Evolutionary conservation across 805 yeast species (phyloP).

Genomic region (Tetrapisispora pingtungensis): DNA sequence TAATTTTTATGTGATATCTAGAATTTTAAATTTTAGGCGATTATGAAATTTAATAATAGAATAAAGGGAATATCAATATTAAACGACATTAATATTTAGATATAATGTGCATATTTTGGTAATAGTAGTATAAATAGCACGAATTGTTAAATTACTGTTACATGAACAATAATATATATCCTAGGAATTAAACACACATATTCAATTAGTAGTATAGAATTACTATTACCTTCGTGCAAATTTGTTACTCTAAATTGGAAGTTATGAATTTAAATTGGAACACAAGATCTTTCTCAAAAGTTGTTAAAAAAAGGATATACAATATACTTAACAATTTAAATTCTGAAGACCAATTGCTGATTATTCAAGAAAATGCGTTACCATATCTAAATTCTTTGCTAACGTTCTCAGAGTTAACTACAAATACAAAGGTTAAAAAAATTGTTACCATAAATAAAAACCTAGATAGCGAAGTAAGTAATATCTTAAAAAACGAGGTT

Average conservation of each 20-base stretch:
- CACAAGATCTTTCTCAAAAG: slow-evolving; percentile 17
- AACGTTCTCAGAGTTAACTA: slow-evolving; percentile 21
- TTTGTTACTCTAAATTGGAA: too few relatives aligned
- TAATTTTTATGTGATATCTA: too few relatives aligned
- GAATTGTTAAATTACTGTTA: too few relatives aligned
- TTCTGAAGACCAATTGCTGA: slow-evolving; percentile 12
- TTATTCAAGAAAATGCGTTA: slow-evolving; percentile 18
- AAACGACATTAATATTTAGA: too few relatives aligned
- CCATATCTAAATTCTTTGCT: slow-evolving; percentile 16
- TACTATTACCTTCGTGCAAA: too few relatives aligned
- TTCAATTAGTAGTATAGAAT: too few relatives aligned
- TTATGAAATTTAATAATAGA: too few relatives aligned
- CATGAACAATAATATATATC: too few relatives aligned
- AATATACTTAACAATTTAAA: slow-evolving; percentile 10
- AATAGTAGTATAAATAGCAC: too few relatives aligned
- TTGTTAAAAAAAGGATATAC: slow-evolving; percentile 10
- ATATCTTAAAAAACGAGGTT: slow-evolving; percentile 6
- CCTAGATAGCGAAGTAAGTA: slow-evolving; percentile 8
- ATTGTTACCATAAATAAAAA: slow-evolving; percentile 19
- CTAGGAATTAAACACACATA: too few relatives aligned
- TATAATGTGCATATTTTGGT: too few relatives aligned
- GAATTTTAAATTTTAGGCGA: too few relatives aligned
- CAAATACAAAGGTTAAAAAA: slow-evolving; percentile 19
- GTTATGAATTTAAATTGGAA: slow-evolving; percentile 20
- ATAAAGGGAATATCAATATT: not conserved